Evolutionary conservation across 2,329 filamentous ascomycete species (phyloP).

Genomic region (Aspergillus awamori): DNA sequence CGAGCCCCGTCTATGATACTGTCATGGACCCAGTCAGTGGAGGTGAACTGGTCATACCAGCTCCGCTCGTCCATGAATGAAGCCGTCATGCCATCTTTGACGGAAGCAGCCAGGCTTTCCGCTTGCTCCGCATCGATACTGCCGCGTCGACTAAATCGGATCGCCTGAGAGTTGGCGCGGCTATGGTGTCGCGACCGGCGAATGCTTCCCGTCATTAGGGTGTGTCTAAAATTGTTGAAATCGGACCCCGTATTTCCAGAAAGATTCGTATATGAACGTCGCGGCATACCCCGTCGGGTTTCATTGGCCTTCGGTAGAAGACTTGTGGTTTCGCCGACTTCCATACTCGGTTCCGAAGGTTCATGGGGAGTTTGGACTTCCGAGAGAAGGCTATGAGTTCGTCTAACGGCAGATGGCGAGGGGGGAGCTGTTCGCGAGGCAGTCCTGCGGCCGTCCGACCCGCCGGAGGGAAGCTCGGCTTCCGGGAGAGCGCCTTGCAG

Average conservation of each 20-base stretch:
- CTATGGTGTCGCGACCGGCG: constrained; percentile 51
- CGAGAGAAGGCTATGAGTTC: constrained; percentile 32
- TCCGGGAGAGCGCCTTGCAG: constrained; percentile 21
- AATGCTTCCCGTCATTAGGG: constrained; percentile 39
- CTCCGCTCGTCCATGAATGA: constrained; percentile 80
- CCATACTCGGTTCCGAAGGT: constrained; percentile 33
- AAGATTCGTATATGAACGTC: constrained; percentile 42
- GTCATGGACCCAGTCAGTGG: constrained; percentile 97
- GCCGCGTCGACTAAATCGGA: constrained; percentile 57
- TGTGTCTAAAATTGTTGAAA: constrained; percentile 36
- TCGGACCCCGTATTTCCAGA: constrained; percentile 38
- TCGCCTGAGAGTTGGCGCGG: constrained; percentile 53
- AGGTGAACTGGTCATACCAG: constrained; percentile 99
- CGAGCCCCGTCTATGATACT: constrained; percentile 92
- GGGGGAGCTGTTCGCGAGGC: constrained; percentile 38
- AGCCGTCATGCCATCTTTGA: constrained; percentile 56
- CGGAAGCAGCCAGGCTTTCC: constrained; percentile 41
- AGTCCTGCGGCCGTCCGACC: constrained; percentile 13
- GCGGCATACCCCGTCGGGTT: constrained; percentile 24
- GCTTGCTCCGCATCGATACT: constrained; percentile 56
- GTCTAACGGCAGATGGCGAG: constrained; percentile 39
- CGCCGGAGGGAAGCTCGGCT: constrained; percentile 14
- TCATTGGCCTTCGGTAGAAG: constrained; percentile 31
- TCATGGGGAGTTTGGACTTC: constrained; percentile 39
- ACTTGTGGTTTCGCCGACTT: constrained; percentile 40